Conservation (phyloP, 768 basidiomycete genomes). For the Mycena polygramma region DNA sequence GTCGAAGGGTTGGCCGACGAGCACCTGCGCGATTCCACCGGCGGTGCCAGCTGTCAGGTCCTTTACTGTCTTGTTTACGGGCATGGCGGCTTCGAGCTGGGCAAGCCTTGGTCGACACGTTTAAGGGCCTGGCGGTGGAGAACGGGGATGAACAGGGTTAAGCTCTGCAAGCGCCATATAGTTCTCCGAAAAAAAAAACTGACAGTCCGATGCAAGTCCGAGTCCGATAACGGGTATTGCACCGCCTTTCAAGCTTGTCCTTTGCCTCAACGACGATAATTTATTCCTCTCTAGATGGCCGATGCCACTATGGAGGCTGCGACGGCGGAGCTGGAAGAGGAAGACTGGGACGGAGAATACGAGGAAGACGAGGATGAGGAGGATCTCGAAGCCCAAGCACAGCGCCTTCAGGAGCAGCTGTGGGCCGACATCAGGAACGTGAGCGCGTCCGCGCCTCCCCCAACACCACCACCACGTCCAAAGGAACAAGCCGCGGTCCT, state of each 20-base stretch:
- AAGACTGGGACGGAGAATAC: constrained; percentile 45
- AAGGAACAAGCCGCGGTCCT: constrained; percentile 71
- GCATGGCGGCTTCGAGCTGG: too few relatives aligned
- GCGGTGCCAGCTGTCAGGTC: constrained; percentile 91
- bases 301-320: background rate
- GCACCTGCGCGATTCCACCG: constrained; percentile 93
- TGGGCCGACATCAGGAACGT: constrained; percentile 82
- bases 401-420: constrained; percentile 79
- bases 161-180: too few relatives aligned
- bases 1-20: constrained; percentile 96
- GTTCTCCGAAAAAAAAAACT: too few relatives aligned
- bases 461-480: constrained; percentile 9
- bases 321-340: constrained; percentile 36
- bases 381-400: constrained; percentile 76
- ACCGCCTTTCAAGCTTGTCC: too few relatives aligned
- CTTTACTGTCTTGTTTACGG: constrained; percentile 52
- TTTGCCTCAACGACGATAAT: background rate
- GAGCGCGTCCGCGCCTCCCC: constrained; percentile 16
- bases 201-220: too few relatives aligned
- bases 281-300: constrained; percentile 8
- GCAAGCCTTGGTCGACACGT: too few relatives aligned
- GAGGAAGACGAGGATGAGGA: constrained; percentile 54
- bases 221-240: too few relatives aligned
- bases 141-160: too few relatives aligned
- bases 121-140: too few relatives aligned